phyloP scores from a whole-genome alignment of 1,284 basidiomycete species.

The Trichosporon asahii region DNA sequence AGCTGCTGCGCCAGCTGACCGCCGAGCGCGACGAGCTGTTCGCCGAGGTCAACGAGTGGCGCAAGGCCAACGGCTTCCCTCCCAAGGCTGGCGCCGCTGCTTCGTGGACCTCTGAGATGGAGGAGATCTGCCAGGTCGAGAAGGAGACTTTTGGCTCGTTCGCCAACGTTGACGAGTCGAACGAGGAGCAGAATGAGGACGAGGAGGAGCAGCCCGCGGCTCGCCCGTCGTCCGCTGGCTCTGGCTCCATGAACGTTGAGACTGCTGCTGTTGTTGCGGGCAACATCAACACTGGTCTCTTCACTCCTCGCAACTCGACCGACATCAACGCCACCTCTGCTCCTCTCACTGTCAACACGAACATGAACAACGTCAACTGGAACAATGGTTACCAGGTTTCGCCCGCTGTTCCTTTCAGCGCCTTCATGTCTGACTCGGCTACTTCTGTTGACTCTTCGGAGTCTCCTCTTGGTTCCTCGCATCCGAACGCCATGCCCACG shows the following conservation, averaged over 20 bases:
- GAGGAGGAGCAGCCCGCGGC: slow-evolving; percentile 30
- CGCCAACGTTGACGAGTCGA: slow-evolving; percentile 34
- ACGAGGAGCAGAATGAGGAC: slow-evolving; percentile 39
- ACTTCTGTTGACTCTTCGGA: slow-evolving; percentile 22
- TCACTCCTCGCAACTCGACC: slow-evolving; percentile 37
- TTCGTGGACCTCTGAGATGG: slow-evolving; percentile 53
- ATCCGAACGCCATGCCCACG: slow-evolving; percentile 29
- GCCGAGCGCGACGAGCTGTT: slow-evolving; percentile 74
- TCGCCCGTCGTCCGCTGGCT: not conserved
- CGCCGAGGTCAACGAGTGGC: slow-evolving; percentile 82
- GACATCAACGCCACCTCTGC: slow-evolving; percentile 22
- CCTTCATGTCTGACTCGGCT: slow-evolving; percentile 34
- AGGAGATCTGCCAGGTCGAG: slow-evolving; percentile 48
- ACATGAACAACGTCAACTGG: not conserved
- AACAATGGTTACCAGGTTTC: slow-evolving; percentile 19
- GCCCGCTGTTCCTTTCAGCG: slow-evolving; percentile 26
- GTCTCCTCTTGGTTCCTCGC: slow-evolving; percentile 29
- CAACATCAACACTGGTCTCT: slow-evolving; percentile 25
- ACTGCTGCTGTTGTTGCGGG: slow-evolving; percentile 24
- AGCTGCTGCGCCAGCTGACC: slow-evolving; percentile 70
- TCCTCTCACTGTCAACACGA: slow-evolving; percentile 13
- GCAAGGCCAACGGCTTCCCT: slow-evolving; percentile 61
- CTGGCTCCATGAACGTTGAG: slow-evolving; percentile 27
- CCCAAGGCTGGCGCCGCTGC: slow-evolving; percentile 58
- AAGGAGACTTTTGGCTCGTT: slow-evolving; percentile 51